Percentiles rank a stretch among this genome's conserved stretches.
phyloP scores from a whole-genome alignment of 192 early-diverging fungal genomes.

The Rhizophlyctis rosea region DNA sequence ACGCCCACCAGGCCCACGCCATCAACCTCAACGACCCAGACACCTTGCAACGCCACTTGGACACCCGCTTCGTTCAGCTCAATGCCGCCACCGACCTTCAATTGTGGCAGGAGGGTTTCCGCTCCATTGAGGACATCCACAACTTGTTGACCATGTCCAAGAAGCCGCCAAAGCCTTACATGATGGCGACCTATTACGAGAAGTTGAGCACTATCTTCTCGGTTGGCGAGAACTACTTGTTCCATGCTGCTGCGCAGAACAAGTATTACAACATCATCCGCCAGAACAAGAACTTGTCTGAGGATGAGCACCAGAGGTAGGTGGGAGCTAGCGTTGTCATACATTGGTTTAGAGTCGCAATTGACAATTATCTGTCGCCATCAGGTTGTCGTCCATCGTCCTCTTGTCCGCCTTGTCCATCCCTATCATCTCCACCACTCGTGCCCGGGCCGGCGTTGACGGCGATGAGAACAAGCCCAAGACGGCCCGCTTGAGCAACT shows the following conservation, averaged over 20 bases:
- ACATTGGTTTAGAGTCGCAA: neutral
- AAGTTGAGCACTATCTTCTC: constrained; percentile 95
- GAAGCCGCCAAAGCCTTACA: constrained; percentile 86
- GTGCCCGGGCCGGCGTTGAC: constrained; percentile 65
- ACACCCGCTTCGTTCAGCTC: constrained; percentile 93
- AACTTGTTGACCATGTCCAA: constrained; percentile 79
- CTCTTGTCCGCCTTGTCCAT: constrained; percentile 92
- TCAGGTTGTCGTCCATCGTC: constrained; percentile 84
- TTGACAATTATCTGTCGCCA: neutral
- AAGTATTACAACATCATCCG: constrained; percentile 70
- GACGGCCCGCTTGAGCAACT: constrained; percentile 71
- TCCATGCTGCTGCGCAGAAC: constrained; percentile 96
- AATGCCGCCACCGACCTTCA: constrained; percentile 95
- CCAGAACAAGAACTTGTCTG: constrained; percentile 73
- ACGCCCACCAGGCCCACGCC: constrained; percentile 84
- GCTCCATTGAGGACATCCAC: constrained; percentile 96
- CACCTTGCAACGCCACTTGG: constrained; percentile 93
- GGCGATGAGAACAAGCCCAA: constrained; percentile 75
- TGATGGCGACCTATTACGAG: constrained; percentile 99
- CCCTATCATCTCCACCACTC: constrained; percentile 88
- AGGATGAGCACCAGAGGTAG: constrained; percentile 77
- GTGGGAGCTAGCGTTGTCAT: neutral
- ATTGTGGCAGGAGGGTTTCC: constrained; percentile 98
- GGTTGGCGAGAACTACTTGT: constrained; percentile 96
- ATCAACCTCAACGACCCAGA: constrained; percentile 96